Evolutionary conservation across 208 protist genomes (phyloP).

Genomic region (Leishmania arabica): DNA sequence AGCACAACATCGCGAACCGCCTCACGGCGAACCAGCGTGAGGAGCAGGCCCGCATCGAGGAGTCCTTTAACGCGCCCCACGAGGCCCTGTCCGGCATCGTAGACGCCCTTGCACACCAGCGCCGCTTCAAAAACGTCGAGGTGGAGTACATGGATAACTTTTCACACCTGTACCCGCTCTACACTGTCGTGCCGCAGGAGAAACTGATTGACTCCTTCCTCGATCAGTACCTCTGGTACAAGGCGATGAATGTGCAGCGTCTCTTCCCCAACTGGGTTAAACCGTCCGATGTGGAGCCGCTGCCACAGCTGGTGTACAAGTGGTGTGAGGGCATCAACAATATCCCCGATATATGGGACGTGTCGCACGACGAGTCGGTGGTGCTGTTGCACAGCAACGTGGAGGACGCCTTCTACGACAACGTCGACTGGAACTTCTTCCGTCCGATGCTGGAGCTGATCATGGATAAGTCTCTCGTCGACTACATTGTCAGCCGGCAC

Average conservation of each 20-base stretch:
- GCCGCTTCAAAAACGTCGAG: conserved; percentile 99
- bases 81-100: conserved; percentile 99
- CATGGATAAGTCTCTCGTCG: conserved; percentile 99
- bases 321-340: conserved; percentile 99
- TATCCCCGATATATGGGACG: conserved; percentile 98
- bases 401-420: conserved; percentile 98
- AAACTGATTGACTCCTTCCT: conserved; percentile 99
- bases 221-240: conserved; percentile 99
- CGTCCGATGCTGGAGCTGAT: conserved; percentile 99
- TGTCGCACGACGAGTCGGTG: conserved; percentile 96
- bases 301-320: conserved; percentile 99
- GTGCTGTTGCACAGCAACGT: conserved; percentile 98
- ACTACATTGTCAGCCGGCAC: conserved; percentile 99
- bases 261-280: conserved; percentile 99
- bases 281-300: conserved; percentile 99
- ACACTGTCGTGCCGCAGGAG: conserved; percentile 99
- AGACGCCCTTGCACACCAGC: conserved; percentile 97
- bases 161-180: conserved; percentile 99
- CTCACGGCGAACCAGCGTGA: conserved; percentile 99
- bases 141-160: conserved; percentile 99
- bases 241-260: conserved; percentile 97
- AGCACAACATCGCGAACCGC: conserved; percentile 98
- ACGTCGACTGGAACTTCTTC: conserved; percentile 99
- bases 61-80: conserved; percentile 99
- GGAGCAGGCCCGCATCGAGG: conserved; percentile 99